These are phyloP conservation scores for Thermoascus crustaceus DNA, from an alignment of 2,329 filamentous ascomycete species.

Conservation along the genomic window DNA sequence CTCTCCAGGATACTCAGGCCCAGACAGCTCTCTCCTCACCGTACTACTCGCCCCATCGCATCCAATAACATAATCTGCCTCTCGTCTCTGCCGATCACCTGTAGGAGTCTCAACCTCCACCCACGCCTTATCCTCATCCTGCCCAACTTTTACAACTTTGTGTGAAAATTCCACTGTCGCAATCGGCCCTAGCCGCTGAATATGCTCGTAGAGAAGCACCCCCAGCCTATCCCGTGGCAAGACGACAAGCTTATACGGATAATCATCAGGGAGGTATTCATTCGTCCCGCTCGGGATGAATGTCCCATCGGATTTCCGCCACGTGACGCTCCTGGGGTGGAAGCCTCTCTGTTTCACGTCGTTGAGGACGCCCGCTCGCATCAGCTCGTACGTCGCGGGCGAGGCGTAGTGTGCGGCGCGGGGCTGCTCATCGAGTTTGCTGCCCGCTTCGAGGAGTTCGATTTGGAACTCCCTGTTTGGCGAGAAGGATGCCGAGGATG, in stretches of 20 bases:
- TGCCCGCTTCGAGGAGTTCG: slow-evolving; percentile 41
- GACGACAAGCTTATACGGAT: slow-evolving; percentile 33
- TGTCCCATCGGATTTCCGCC: slow-evolving; percentile 34
- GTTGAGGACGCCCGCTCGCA: slow-evolving; percentile 48
- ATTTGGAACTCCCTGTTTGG: neutral
- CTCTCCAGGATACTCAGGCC: slow-evolving; percentile 48
- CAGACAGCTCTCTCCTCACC: slow-evolving; percentile 45
- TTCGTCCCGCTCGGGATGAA: slow-evolving; percentile 25
- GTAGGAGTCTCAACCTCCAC: too few relatives aligned
- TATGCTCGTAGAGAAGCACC: slow-evolving; percentile 32
- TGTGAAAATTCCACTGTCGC: slow-evolving; percentile 41
- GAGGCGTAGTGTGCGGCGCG: slow-evolving; percentile 53
- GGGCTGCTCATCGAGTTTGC: slow-evolving; percentile 48
- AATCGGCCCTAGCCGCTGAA: slow-evolving; percentile 23
- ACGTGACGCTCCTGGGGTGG: slow-evolving; percentile 31
- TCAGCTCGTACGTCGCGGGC: slow-evolving; percentile 48
- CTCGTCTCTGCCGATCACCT: slow-evolving; percentile 9
- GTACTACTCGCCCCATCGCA: slow-evolving; percentile 42
- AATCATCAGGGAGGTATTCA: slow-evolving; percentile 15
- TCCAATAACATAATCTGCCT: slow-evolving; percentile 48
- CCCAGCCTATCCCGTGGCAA: slow-evolving; percentile 39
- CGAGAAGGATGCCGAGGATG: neutral
- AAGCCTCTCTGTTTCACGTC: slow-evolving; percentile 35
- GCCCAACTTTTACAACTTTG: slow-evolving; percentile 39
- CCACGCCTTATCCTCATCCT: slow-evolving; percentile 41